Evolutionary conservation across 345 rosid species (phyloP), one percentile per base, ranked within the genome.

Genomic region (Salix suchowensis): DNA sequence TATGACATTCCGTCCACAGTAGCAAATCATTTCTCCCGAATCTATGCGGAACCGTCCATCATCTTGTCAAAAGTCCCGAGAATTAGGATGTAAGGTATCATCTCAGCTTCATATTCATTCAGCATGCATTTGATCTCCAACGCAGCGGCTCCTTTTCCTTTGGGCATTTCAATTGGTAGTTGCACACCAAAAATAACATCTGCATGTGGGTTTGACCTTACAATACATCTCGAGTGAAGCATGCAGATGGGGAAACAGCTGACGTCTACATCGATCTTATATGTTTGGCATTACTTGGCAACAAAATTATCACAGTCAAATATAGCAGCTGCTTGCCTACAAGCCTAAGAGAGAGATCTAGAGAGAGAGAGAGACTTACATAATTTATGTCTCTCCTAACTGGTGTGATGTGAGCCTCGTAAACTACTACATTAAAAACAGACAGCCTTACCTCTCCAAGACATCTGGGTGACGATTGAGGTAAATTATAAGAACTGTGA

Each of bases 291-390:
- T 14, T 16, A 46, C 23, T 6, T 24, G 23, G 72, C 70, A 67
- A 65, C 37, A 61, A 68, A 61, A 65, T 14, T 26, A 44, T 12
- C 40, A 7, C 67, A 79, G 90, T 88, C 91, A 88, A 88, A 86
- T 8, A 82, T 82, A 80, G 82, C 87, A 78, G 81, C 91, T 66
- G 55, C 78, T 10, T 55, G 75, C 65, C 55, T 71, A 73, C 83
- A 77, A 79, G 36, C 19, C 73, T 39, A 3, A 44, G 68, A 18
- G 68, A 4, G 40, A 39, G 42, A 39, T 30, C 50, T 36, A 37
- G n/a, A 67, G 67, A 65, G 34, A 39, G 42, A 39, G 36, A 62
- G 37, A 37, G 15, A 79, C 50, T 68, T 74, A 78, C 77, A 73
- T 70, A 71, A 58, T 32, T 75, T 74, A 8, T 75, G 73, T 65